Evolutionary conservation across 306 rosid genomes (phyloP).

Genomic region (Vigna trinervia): DNA sequence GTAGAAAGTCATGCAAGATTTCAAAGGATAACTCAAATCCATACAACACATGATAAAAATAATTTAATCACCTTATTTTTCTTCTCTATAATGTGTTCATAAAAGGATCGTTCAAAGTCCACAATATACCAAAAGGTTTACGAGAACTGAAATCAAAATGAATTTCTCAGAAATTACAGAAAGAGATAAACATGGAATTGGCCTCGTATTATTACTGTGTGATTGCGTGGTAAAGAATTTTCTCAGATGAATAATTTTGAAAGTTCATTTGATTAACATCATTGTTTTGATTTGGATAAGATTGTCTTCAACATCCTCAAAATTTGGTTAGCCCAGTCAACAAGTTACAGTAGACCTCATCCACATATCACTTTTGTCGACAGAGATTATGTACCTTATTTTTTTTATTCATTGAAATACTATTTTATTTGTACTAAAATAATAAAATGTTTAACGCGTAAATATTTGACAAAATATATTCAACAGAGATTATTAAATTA

Average conservation of each 20-base stretch:
- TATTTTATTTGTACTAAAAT: not conserved
- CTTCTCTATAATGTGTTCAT: too few species aligned
- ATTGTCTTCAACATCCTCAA: not conserved
- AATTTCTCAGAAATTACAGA: not conserved
- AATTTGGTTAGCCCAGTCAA: not conserved
- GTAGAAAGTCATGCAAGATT: not conserved
- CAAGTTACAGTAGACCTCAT: not conserved
- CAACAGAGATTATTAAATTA: not conserved
- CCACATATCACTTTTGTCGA: not conserved
- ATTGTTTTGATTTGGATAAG: not conserved
- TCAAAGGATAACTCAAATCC: too few species aligned
- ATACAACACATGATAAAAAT: too few species aligned
- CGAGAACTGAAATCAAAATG: not conserved
- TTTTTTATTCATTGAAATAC: not conserved
- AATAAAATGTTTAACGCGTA: not conserved
- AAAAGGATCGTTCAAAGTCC: too few species aligned
- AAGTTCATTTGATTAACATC: not conserved
- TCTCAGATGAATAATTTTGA: not conserved
- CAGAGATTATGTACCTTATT: too few species aligned
- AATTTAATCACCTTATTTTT: too few species aligned
- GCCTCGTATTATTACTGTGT: not conserved
- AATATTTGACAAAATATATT: not conserved
- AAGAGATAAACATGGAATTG: conserved; percentile 2
- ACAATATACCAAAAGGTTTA: not conserved
- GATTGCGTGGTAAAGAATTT: conserved; percentile 6